Evolutionary conservation across 371 early-diverging fungal species (phyloP).

Genomic region (Mucor mucedo): DNA sequence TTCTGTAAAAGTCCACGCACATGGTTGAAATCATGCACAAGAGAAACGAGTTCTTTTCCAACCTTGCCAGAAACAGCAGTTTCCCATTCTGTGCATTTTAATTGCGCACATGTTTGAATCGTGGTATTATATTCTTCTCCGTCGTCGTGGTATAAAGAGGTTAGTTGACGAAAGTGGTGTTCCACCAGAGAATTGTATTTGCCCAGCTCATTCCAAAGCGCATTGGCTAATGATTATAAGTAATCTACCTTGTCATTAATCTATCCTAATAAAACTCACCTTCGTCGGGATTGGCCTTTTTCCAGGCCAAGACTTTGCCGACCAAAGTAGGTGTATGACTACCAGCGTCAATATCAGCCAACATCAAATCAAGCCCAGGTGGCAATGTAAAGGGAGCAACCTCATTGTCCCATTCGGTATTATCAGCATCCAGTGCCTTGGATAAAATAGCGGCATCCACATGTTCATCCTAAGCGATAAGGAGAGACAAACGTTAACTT

Average conservation of each 20-base stretch:
- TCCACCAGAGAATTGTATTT: slow-evolving; percentile 58
- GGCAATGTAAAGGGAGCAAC: slow-evolving; percentile 75
- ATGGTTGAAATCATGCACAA: slow-evolving; percentile 37
- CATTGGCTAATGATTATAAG: slow-evolving; percentile 41
- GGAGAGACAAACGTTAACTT: not conserved
- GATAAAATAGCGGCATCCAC: slow-evolving; percentile 30
- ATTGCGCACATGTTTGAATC: slow-evolving; percentile 38
- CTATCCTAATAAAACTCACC: slow-evolving; percentile 19
- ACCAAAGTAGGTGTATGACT: slow-evolving; percentile 93
- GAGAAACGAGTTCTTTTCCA: slow-evolving; percentile 21
- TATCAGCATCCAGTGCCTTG: slow-evolving; percentile 33
- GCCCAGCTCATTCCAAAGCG: slow-evolving; percentile 65
- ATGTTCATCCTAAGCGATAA: slow-evolving; percentile 30
- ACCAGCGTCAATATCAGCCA: slow-evolving; percentile 94
- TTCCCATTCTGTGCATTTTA: slow-evolving; percentile 17
- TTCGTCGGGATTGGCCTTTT: slow-evolving; percentile 66
- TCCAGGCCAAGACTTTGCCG: slow-evolving; percentile 87
- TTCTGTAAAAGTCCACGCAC: slow-evolving; percentile 67
- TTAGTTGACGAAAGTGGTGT: slow-evolving; percentile 48
- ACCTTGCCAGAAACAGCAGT: slow-evolving; percentile 2
- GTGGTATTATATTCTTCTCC: slow-evolving; percentile 42
- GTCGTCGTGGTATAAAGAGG: slow-evolving; percentile 28
- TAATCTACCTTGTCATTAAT: not conserved
- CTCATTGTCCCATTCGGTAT: slow-evolving; percentile 73
- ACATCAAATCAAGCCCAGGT: slow-evolving; percentile 70